Evolutionary conservation across 805 yeast species (phyloP), one percentile per base, ranked within the genome.

Genomic region (Candida multigemmis): DNA sequence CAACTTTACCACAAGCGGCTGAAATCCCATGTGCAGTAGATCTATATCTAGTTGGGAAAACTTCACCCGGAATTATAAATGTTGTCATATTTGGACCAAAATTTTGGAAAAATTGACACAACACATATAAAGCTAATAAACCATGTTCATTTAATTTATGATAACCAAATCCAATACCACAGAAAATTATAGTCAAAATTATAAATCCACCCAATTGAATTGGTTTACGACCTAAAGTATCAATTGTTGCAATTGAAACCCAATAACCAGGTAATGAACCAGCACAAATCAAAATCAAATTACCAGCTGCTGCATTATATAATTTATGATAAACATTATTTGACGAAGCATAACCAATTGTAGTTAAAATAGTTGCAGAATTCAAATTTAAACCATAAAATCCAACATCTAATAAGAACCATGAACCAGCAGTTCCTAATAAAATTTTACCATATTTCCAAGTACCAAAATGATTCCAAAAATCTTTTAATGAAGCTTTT

Each of bases 251-350:
- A 42, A 78, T 84, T 17, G 89, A 53, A 35, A 68, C 62, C 95
- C 95, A 85, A 62, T 85, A 85, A 50, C 96, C 96, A 44, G 95
- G 95, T 57, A 85, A 73, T 24, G 91, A 71, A 68, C 96, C 96
- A 31, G 96, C 96, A 71, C 94, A 83, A 37, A 85, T 74, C 53
- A 85, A 70, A 60, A 85, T 85, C 67, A 85, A 70, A 61, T 85
- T 85, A 75, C 96, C 96, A 32, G 86, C 94, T 52, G 89, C 82
- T 35, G 79, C 55, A 56, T 85, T 73, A 65, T 76, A 77, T 37
- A 86, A 61, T 24, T 74, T 67, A 31, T 64, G 50, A 67, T 85
- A 85, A 31, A 83, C 74, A 50, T 82, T 81, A 13, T 60, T 51
- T 17, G 75, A 68, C 22, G 79, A 70, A 26, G 94, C 86, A 54